phyloP scores from a whole-genome alignment of 164 flowering plant species.

The Umbilicus rupestris region DNA sequence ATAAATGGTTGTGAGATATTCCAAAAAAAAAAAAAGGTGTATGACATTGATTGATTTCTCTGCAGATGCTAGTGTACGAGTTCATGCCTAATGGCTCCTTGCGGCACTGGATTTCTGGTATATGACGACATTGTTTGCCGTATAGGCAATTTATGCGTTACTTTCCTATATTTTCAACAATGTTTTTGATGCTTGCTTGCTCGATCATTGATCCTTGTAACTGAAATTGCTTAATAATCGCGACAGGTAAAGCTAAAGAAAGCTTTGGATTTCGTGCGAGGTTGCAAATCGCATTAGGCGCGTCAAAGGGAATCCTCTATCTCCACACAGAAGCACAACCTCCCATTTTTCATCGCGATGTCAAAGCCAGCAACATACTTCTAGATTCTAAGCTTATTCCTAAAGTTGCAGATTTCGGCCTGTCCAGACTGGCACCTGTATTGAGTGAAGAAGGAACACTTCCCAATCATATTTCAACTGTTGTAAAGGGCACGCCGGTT shows the following conservation, averaged over 20 bases:
- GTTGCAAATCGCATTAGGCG: conserved; percentile 32
- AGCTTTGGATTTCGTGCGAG: conserved; percentile 24
- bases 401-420: conserved; percentile 52
- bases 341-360: conserved; percentile 50
- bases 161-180: neutral
- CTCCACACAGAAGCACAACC: conserved; percentile 55
- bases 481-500: conserved; percentile 52
- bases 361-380: conserved; percentile 49
- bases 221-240: neutral
- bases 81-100: conserved; percentile 58
- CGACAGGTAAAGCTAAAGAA: conserved; percentile 23
- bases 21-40: neutral
- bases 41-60: neutral
- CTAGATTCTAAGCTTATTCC: conserved; percentile 32
- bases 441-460: conserved; percentile 27
- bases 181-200: neutral
- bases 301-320: conserved; percentile 54
- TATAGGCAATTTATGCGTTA: neutral
- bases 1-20: neutral
- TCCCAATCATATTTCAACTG: conserved; percentile 38
- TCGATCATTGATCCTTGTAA: neutral
- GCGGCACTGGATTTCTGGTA: conserved; percentile 48
- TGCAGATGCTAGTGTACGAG: conserved; percentile 68
- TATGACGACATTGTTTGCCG: neutral
- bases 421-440: conserved; percentile 39